A percentile compares a stretch with the other conserved stretches of the same genome.
These are phyloP conservation scores for Zygnema circumcarinatum DNA, from an alignment of 139 green algal species.

Conservation along the genomic window DNA sequence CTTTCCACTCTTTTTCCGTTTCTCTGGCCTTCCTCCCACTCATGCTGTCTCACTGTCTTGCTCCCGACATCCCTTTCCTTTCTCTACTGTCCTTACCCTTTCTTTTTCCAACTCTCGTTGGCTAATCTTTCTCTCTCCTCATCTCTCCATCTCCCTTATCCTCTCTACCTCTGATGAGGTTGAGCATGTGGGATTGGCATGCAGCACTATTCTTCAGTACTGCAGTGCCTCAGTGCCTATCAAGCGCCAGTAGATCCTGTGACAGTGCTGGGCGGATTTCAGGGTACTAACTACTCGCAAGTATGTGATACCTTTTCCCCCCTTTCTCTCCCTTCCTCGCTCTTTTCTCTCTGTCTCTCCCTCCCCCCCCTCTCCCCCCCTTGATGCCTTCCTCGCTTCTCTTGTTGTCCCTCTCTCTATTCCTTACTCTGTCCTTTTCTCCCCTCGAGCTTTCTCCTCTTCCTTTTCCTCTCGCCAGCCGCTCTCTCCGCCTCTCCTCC, in stretches of 20 bases:
- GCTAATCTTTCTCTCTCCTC: neutral
- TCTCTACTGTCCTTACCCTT: neutral
- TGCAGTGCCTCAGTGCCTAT: slow-evolving; percentile 71
- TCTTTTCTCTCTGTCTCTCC: neutral
- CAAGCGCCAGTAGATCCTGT: slow-evolving; percentile 81
- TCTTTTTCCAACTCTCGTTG: neutral
- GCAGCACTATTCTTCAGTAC: slow-evolving; percentile 56
- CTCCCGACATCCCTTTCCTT: too few relatives aligned
- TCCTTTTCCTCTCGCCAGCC: too few relatives aligned
- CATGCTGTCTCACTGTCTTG: too few relatives aligned
- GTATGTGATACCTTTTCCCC: neutral
- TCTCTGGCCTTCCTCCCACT: too few relatives aligned
- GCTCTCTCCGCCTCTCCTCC: too few relatives aligned
- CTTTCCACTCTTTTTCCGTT: too few relatives aligned
- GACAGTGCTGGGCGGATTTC: slow-evolving; percentile 86
- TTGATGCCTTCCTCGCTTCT: too few relatives aligned
- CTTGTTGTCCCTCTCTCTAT: too few relatives aligned
- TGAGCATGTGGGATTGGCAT: neutral
- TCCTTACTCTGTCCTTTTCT: too few relatives aligned
- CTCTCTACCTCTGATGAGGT: neutral
- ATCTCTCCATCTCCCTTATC: neutral
- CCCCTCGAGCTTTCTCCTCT: too few relatives aligned
- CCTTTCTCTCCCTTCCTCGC: neutral
- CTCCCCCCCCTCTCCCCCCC: neutral
- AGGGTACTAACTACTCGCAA: slow-evolving; percentile 41